A percentile compares a stretch with the other conserved stretches of the same genome.
Conservation (phyloP, 306 rosid genomes). For the Mimosa bimucronata region DNA sequence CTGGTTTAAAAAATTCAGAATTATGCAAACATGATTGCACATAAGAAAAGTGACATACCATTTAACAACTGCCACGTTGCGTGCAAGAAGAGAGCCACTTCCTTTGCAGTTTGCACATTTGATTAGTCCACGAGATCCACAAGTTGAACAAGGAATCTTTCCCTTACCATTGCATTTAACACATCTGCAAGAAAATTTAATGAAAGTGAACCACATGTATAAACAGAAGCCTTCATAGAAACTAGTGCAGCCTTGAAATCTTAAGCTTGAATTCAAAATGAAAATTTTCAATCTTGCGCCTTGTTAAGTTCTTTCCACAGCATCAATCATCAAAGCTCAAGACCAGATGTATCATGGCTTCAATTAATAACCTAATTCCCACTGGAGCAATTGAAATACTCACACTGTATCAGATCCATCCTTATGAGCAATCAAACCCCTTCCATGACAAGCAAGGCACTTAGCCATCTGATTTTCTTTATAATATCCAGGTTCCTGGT, state of each 20-base stretch:
- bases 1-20: neutral
- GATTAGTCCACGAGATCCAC: slow-evolving; percentile 84
- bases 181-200: slow-evolving; percentile 69
- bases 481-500: slow-evolving; percentile 80
- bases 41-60: slow-evolving; percentile 61
- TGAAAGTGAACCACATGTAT: slow-evolving; percentile 20
- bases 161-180: slow-evolving; percentile 83
- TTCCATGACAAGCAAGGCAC: slow-evolving; percentile 83
- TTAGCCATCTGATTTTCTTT: slow-evolving; percentile 77
- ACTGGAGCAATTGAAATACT: slow-evolving; percentile 40
- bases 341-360: slow-evolving; percentile 13
- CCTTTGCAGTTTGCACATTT: slow-evolving; percentile 70
- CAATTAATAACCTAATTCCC: slow-evolving; percentile 14
- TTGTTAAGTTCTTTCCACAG: neutral
- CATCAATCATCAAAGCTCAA: slow-evolving; percentile 10
- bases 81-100: slow-evolving; percentile 76
- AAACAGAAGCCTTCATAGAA: slow-evolving; percentile 26
- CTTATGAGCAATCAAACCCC: slow-evolving; percentile 93
- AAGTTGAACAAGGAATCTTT: slow-evolving; percentile 76
- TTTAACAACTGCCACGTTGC: slow-evolving; percentile 63
- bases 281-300: slow-evolving; percentile 20
- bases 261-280: slow-evolving; percentile 18
- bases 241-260: slow-evolving; percentile 27
- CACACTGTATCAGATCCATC: slow-evolving; percentile 95
- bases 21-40: slow-evolving; percentile 12